Percentiles rank a stretch among this genome's conserved stretches.
Evolutionary conservation across 2,329 filamentous ascomycete genomes (phyloP).

Genomic region (Stagonosporopsis rhizophila): DNA sequence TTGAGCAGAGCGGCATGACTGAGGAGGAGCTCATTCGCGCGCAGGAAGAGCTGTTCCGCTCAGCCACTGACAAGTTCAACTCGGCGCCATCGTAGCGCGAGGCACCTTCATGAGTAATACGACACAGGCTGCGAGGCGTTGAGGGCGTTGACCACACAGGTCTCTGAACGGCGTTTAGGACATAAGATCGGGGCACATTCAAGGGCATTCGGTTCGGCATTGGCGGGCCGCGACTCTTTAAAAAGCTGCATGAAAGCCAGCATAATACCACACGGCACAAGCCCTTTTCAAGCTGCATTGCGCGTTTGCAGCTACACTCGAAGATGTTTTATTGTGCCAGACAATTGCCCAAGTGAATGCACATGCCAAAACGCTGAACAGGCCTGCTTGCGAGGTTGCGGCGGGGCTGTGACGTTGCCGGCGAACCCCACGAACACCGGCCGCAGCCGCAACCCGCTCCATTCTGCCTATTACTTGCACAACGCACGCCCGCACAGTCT

Average conservation of each 20-base stretch:
- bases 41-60: constrained; percentile 90
- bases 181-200: constrained; percentile 26
- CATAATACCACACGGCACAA: constrained; percentile 8
- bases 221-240: constrained; percentile 3
- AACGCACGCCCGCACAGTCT: constrained; percentile 9
- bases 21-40: constrained; percentile 88
- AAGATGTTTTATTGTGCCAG: neutral
- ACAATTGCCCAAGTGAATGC: neutral
- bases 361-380: neutral
- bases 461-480: constrained; percentile 25
- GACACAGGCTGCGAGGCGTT: constrained; percentile 33
- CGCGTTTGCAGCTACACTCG: neutral
- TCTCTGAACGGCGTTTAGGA: constrained; percentile 32
- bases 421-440: constrained; percentile 35
- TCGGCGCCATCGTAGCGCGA: constrained; percentile 53
- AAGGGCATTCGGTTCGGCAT: constrained; percentile 19
- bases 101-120: constrained; percentile 15
- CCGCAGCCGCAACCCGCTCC: constrained; percentile 36
- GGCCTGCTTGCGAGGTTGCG: constrained; percentile 1
- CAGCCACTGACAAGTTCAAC: constrained; percentile 76
- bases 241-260: constrained; percentile 6
- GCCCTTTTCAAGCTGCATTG: neutral
- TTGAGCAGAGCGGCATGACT: constrained; percentile 90
- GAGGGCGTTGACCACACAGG: constrained; percentile 26
- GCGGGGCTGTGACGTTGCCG: constrained; percentile 32